These are phyloP conservation scores for Fraxinus baroniana DNA, from an alignment of 305 asterid species.

Conservation along the genomic window DNA sequence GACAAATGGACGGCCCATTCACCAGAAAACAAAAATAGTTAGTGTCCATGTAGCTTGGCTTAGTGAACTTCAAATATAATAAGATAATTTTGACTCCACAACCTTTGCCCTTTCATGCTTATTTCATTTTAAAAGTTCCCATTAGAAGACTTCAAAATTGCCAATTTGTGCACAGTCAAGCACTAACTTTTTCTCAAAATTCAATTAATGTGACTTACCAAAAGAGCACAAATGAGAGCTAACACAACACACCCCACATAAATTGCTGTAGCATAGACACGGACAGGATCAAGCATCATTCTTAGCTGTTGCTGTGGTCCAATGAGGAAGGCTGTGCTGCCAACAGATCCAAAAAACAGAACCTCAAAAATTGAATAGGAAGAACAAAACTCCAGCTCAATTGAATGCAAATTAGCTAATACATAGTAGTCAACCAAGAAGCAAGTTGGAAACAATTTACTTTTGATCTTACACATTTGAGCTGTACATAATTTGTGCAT, in stretches of 20 bases:
- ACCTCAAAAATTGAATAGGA: constrained; percentile 23
- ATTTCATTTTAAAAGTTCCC: background rate
- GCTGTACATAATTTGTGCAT: too few species aligned
- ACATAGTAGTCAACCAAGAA: background rate
- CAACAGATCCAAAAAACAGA: constrained; percentile 40
- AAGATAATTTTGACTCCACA: background rate
- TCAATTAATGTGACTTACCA: constrained; percentile 50
- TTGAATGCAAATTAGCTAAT: background rate
- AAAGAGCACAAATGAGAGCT: constrained; percentile 88
- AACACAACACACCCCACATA: constrained; percentile 67
- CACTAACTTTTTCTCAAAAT: background rate
- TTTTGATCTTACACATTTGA: too few species aligned
- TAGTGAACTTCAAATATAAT: background rate
- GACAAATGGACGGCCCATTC: background rate
- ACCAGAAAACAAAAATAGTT: background rate
- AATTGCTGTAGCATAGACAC: constrained; percentile 69
- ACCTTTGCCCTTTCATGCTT: background rate
- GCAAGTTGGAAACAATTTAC: too few species aligned
- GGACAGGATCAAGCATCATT: constrained; percentile 86
- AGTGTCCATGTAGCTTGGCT: background rate
- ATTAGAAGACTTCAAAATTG: background rate
- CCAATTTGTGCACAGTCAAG: background rate
- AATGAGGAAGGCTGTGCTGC: constrained; percentile 91
- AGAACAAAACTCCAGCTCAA: constrained; percentile 10
- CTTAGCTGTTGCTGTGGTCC: constrained; percentile 72